phyloP scores from a whole-genome alignment of 2,329 filamentous ascomycete species.

The Sporothrix brunneoviolacea region DNA sequence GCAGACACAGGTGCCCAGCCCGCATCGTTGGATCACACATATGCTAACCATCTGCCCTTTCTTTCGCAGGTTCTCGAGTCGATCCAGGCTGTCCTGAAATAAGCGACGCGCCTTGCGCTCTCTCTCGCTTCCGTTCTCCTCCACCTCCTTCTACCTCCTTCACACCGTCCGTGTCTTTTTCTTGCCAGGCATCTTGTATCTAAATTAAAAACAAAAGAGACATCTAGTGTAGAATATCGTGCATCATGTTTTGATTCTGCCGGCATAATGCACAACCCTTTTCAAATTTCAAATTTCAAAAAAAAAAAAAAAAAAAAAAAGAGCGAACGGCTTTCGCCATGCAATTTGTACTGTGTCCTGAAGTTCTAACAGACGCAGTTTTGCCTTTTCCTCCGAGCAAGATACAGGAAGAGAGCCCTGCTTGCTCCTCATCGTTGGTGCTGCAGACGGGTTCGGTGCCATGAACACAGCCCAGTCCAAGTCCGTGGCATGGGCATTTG shows the following conservation, averaged over 20 bases:
- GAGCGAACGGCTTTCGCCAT: no score
- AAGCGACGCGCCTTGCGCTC: constrained; percentile 34
- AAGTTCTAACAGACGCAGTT: no score
- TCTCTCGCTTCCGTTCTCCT: not conserved
- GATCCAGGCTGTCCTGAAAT: constrained; percentile 75
- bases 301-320: no score
- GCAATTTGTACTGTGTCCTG: no score
- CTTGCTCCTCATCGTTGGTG: no score
- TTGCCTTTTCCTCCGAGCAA: not conserved
- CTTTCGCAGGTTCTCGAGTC: constrained; percentile 66
- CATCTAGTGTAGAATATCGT: constrained; percentile 33
- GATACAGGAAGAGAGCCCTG: not conserved
- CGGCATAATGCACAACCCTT: constrained; percentile 8
- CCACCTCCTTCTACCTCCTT: not conserved
- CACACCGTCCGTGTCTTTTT: not conserved
- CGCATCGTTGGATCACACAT: no score
- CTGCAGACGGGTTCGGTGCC: no score
- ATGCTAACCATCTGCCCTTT: not conserved
- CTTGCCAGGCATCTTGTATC: not conserved
- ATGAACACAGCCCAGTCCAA: no score
- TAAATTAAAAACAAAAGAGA: not conserved
- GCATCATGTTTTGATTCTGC: constrained; percentile 18
- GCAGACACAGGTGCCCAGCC: no score
- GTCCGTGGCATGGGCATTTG: no score
- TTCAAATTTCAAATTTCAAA: no score